Base-by-base conservation (phyloP, 2,329 filamentous ascomycete species). In the Colletotrichum simmondsii region DNA sequence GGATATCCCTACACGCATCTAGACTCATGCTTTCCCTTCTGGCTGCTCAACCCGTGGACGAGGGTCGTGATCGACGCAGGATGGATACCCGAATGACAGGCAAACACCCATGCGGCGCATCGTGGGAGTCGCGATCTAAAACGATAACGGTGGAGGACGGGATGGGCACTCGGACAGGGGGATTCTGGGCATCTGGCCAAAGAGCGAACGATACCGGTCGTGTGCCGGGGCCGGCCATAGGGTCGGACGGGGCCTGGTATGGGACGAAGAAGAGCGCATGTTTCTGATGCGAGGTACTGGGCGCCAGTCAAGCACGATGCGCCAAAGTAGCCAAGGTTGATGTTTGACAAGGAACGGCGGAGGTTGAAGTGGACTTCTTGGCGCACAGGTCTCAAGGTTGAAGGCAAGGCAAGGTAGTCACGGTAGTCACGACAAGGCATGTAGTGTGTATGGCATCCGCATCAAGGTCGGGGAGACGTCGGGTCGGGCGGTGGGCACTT, bases 101-200 rank as follows among this genome's bases (percentile, higher is more conserved):
- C 63, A 63, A 67, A 68, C 16, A 65, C 35, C 71, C 71, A 71
- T 73, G 62, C 71, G 53, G 58, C 62, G 59, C 68, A 73, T 73
- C 68, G 67, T 68, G 63, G 49, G 56, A 57, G 57, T 59, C 42
- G 62, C 57, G 62, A 72, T 73, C 63, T 62, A 70, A 73, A 73
- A 73, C 71, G 66, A 65, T 66, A 71, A 52, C 60, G 52, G 66
- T 71, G 61, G 60, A 60, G 60, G 66, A 30, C 60, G 68, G 68
- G 37, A 71, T 72, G 68, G 52, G 59, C 71, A 67, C 71, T 67
- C 68, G 62, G 68, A 72, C 71, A 73, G 71, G 71, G 71, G 71
- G 22, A 26, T 42, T 24, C 30, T 70, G 71, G 71, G 68, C 28
- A 49, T 32, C 53, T 62, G 49, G 68, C 68, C 68, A 73, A 67